Evolutionary conservation across 2,329 filamentous ascomycete species (phyloP).

Genomic region (Xylaria sp.): DNA sequence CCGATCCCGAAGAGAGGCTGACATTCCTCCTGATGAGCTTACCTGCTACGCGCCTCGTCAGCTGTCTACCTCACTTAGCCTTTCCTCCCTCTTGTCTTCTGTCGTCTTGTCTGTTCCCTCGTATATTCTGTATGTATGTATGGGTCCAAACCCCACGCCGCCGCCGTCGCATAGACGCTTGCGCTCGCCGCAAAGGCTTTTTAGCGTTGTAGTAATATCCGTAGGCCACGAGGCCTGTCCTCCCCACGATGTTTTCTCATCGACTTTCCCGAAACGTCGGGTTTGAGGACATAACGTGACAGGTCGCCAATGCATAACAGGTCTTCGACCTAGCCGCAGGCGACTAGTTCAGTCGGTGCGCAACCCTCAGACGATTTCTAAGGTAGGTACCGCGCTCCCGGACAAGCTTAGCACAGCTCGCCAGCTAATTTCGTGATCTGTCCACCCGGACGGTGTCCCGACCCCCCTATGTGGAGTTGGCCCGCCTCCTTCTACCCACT

Average conservation of each 20-base stretch:
- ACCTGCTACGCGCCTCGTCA: slow-evolving; percentile 22
- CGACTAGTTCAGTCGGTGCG: slow-evolving; percentile 7
- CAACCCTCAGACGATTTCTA: neutral
- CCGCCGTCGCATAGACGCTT: neutral
- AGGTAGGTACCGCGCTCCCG: slow-evolving; percentile 6
- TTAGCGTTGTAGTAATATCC: slow-evolving; percentile 20
- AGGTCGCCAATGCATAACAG: slow-evolving; percentile 27
- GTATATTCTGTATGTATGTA: neutral
- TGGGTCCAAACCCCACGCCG: slow-evolving; percentile 23
- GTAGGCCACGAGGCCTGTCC: slow-evolving; percentile 12
- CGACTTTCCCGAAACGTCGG: slow-evolving; percentile 20
- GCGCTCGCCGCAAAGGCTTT: neutral
- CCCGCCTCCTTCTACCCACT: slow-evolving; percentile 21
- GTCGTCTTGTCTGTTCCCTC: neutral
- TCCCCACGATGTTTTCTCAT: slow-evolving; percentile 17
- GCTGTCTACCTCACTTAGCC: neutral
- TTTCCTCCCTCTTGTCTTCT: neutral
- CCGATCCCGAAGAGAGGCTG: slow-evolving; percentile 15
- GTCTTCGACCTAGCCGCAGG: slow-evolving; percentile 6
- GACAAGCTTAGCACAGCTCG: slow-evolving; percentile 13
- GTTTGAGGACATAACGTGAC: slow-evolving; percentile 31
- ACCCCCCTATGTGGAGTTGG: slow-evolving; percentile 19
- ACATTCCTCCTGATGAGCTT: slow-evolving; percentile 16
- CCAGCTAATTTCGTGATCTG: slow-evolving; percentile 18
- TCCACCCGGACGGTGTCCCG: slow-evolving; percentile 28